Conservation (phyloP, 257 asterid genomes). For the Eustoma russellianum region DNA sequence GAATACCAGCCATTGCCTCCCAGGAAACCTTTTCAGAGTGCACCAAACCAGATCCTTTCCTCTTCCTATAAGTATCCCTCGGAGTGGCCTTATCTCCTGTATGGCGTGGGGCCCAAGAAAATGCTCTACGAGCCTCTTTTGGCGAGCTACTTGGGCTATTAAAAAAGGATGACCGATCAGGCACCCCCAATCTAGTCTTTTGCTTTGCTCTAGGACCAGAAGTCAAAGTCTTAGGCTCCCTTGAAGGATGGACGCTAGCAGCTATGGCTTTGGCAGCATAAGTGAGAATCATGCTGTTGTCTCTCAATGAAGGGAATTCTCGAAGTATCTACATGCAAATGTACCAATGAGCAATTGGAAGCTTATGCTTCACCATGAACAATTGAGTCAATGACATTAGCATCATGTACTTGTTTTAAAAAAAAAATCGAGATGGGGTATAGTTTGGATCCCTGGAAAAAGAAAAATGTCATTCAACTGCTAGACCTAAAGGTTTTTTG, state of each 20-base stretch:
- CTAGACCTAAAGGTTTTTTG: no score
- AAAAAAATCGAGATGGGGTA: no score
- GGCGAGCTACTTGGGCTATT: constrained; percentile 87
- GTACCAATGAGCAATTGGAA: constrained; percentile 6
- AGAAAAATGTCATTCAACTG: no score
- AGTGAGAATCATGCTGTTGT: constrained; percentile 57
- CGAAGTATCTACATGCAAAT: constrained; percentile 59
- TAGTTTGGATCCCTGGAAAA: no score
- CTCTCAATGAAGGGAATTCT: constrained; percentile 84
- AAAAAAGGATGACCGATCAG: constrained; percentile 67
- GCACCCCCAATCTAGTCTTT: constrained; percentile 62
- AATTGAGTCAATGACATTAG: no score
- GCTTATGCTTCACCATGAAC: no score
- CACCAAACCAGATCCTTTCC: constrained; percentile 78
- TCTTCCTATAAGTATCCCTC: constrained; percentile 75
- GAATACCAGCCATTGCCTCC: constrained; percentile 92
- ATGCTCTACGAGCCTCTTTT: constrained; percentile 97
- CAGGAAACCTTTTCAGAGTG: constrained; percentile 84
- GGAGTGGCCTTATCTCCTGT: constrained; percentile 69
- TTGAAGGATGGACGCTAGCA: constrained; percentile 64
- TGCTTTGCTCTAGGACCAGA: constrained; percentile 75
- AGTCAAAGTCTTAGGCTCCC: constrained; percentile 64
- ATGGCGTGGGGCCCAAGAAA: constrained; percentile 90
- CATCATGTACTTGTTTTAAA: no score
- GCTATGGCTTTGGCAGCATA: constrained; percentile 94